Base-by-base conservation (phyloP, 345 rosid species). In the Kernera saxatilis region DNA sequence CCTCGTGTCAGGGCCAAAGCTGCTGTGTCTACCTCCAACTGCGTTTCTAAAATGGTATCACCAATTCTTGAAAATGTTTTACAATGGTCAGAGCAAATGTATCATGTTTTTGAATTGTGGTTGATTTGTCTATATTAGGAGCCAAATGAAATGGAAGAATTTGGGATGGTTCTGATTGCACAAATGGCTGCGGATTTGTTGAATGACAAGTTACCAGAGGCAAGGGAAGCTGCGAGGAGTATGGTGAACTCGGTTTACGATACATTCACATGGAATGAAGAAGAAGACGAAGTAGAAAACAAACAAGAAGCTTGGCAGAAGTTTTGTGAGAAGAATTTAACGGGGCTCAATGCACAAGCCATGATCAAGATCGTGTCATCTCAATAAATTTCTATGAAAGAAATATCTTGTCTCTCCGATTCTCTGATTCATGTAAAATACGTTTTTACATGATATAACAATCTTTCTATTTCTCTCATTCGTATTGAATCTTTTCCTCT, bases 181-280 rank as follows among this genome's bases (percentile, higher is more conserved):
- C 84, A 85, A 75, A 82, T 88, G 82, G 85, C 82, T 15, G 86
- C 85, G 3, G 81, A 82, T 68, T 69, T 82, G 84, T 61, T 88
- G 85, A 94, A 81, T 70, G 98, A 94, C 54, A 86, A 84, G 78
- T 70, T 89, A 46, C 95, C 99, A 0, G 99, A 89, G 78, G 96
- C 99, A 10, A 88, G 97, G 68, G 98, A 89, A 79, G 96, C 99
- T 0, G 93, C 96, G 0, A 72, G 96, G 72, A 83, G 83, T 37
- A 80, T 81, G 37, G 95, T 78, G 55, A 70, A 51, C 30, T 79
- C 81, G 2, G 39, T 87, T 39, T 77, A 78, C 29, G 59, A 78
- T 35, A 81, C 70, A 10, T 81, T 85, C 57, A 75, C 79, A 1
- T 73, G 78, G 74, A 73, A 78, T 4, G 80, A 84, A 72, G 92